Conservation (phyloP, 1,284 basidiomycete species). For the Leccinum fuscescens region DNA sequence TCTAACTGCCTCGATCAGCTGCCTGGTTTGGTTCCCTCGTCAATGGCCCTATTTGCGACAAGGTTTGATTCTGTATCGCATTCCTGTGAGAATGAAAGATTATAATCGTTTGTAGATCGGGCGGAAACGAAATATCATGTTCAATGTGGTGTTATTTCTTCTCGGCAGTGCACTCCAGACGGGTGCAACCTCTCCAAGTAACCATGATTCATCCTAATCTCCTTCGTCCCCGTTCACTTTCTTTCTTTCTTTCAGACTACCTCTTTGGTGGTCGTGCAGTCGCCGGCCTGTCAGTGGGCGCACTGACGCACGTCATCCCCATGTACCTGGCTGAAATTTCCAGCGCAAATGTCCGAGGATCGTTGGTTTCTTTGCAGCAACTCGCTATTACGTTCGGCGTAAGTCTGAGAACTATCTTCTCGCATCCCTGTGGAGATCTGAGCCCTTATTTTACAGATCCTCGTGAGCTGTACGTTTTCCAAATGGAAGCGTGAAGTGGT, state of each 20-base stretch:
- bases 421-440: not conserved
- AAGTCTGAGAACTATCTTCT: constrained; percentile 2
- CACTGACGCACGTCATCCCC: constrained; percentile 35
- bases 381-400: constrained; percentile 37
- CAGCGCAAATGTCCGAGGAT: constrained; percentile 36
- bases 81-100: not conserved
- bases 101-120: constrained; percentile 22
- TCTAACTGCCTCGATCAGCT: constrained; percentile 18
- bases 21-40: constrained; percentile 35
- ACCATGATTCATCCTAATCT: not conserved
- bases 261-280: constrained; percentile 34
- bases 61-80: constrained; percentile 14
- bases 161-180: constrained; percentile 34
- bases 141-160: constrained; percentile 33
- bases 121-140: constrained; percentile 33
- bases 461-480: constrained; percentile 32
- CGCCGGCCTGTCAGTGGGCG: constrained; percentile 32
- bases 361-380: constrained; percentile 33
- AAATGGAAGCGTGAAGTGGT: not conserved
- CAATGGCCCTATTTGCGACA: constrained; percentile 35
- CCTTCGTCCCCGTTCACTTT: not conserved
- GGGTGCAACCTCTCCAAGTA: constrained; percentile 30
- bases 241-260: constrained; percentile 18
- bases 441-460: constrained; percentile 19
- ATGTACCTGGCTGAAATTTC: constrained; percentile 38